A percentile compares a stretch with the other conserved stretches of the same genome.
phyloP scores from a whole-genome alignment of 2,329 filamentous ascomycete genomes.

The Coniochaeta pulveracea region DNA sequence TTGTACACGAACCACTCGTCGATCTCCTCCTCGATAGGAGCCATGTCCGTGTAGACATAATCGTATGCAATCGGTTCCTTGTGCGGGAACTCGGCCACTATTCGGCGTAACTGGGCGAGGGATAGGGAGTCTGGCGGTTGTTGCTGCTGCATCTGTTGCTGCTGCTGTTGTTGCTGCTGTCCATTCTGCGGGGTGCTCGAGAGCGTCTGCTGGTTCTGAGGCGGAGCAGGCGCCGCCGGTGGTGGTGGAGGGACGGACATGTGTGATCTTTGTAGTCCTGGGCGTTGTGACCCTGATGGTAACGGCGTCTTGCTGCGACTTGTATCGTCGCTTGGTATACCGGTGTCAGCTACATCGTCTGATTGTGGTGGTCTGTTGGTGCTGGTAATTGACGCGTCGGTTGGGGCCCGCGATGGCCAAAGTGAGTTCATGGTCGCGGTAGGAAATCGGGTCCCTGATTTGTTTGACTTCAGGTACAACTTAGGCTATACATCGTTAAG shows the following conservation, averaged over 20 bases:
- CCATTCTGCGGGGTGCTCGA: conserved; percentile 2
- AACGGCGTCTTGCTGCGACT: conserved; percentile 3
- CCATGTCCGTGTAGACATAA: conserved; percentile 67
- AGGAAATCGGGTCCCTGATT: background rate
- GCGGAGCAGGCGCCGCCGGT: conserved; percentile 3
- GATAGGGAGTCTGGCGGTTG: conserved; percentile 57
- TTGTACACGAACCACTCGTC: conserved; percentile 97
- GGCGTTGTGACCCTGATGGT: background rate
- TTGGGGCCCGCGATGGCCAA: conserved; percentile 10
- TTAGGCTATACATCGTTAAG: background rate
- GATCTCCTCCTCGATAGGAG: conserved; percentile 72
- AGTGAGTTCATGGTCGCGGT: conserved; percentile 28
- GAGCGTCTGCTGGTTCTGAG: conserved; percentile 2
- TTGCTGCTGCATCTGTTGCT: too few species aligned
- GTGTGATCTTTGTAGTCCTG: background rate
- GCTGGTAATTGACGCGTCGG: background rate
- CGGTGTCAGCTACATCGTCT: conserved; percentile 20
- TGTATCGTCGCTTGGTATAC: conserved; percentile 10
- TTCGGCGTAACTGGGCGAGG: conserved; percentile 58
- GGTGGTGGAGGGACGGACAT: conserved; percentile 3
- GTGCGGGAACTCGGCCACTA: conserved; percentile 64
- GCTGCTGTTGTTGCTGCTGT: conserved; percentile 11
- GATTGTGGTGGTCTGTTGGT: conserved; percentile 3
- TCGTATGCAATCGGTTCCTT: conserved; percentile 68
- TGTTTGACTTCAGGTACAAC: background rate